Evolutionary conservation across 768 basidiomycete genomes (phyloP).

Genomic region (Flagelloscypha sp.): DNA sequence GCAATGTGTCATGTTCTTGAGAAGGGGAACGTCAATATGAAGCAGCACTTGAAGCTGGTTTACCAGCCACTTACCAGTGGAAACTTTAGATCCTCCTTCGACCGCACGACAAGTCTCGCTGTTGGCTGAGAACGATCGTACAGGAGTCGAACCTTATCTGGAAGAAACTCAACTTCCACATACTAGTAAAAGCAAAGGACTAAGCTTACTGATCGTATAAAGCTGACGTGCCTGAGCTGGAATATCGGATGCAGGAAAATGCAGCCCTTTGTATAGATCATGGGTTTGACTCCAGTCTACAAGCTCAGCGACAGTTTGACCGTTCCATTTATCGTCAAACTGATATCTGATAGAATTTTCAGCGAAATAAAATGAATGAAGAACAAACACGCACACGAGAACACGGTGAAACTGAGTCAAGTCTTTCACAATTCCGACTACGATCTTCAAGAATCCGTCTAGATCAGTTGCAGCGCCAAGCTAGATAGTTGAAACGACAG

Average conservation of each 20-base stretch:
- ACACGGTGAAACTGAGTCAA: slow-evolving; percentile 77
- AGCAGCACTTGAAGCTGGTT: background rate
- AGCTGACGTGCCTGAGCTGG: slow-evolving; percentile 62
- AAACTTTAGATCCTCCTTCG: slow-evolving; percentile 51
- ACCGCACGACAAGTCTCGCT: slow-evolving; percentile 61
- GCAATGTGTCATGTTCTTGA: slow-evolving; percentile 74
- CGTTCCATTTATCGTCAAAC: slow-evolving; percentile 76
- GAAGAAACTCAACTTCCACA: background rate
- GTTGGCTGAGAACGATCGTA: slow-evolving; percentile 69
- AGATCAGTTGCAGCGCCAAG: slow-evolving; percentile 57
- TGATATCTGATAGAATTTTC: too few species aligned
- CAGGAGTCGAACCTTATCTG: slow-evolving; percentile 69
- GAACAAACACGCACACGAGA: too few species aligned
- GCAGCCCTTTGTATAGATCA: slow-evolving; percentile 64
- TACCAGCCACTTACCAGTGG: slow-evolving; percentile 42
- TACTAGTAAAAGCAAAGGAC: background rate
- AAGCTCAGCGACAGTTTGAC: slow-evolving; percentile 70
- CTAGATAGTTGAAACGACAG: too few species aligned
- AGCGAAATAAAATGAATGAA: too few species aligned
- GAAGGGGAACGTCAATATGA: background rate
- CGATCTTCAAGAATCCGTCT: slow-evolving; percentile 61
- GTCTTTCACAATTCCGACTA: slow-evolving; percentile 68
- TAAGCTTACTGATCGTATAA: slow-evolving; percentile 53
- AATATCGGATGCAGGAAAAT: slow-evolving; percentile 65
- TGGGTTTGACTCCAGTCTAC: slow-evolving; percentile 71